Conservation (phyloP, 768 basidiomycete genomes). For the Boletus rubropictus region DNA sequence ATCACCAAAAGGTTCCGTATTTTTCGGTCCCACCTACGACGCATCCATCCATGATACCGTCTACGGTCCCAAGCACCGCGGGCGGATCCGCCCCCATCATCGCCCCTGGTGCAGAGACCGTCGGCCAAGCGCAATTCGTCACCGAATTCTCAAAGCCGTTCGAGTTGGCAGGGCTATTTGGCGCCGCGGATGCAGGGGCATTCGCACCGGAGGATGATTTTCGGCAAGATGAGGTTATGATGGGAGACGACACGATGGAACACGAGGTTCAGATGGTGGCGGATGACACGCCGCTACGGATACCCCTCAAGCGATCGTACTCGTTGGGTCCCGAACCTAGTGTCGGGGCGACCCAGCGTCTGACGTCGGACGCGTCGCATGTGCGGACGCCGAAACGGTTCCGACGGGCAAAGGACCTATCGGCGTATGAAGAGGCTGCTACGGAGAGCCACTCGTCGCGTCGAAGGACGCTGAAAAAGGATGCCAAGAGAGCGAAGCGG, state of each 20-base stretch:
- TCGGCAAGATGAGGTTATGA: conserved; percentile 32
- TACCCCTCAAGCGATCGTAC: conserved; percentile 26
- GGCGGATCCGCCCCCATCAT: conserved; percentile 35
- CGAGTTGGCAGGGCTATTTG: conserved; percentile 74
- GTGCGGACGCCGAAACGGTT: conserved; percentile 51
- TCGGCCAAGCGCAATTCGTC: conserved; percentile 78
- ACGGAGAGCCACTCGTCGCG: conserved; percentile 44
- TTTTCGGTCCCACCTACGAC: conserved; percentile 72
- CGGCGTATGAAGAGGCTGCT: conserved; percentile 46
- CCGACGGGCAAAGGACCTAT: conserved; percentile 50
- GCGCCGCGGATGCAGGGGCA: conserved; percentile 75
- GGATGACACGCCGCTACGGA: conserved; percentile 32
- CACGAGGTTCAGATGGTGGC: conserved; percentile 35
- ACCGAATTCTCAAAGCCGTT: conserved; percentile 70
- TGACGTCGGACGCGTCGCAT: neutral
- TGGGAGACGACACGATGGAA: conserved; percentile 38
- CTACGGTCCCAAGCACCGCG: conserved; percentile 29
- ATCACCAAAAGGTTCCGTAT: conserved; percentile 92
- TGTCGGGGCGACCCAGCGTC: neutral
- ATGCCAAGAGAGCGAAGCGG: conserved; percentile 57
- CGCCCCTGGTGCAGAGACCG: conserved; percentile 71
- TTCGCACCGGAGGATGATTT: conserved; percentile 36
- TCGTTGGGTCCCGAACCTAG: conserved; percentile 8
- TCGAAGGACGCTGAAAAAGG: conserved; percentile 54
- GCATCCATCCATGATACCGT: conserved; percentile 72